Base-by-base conservation (phyloP, 2,329 filamentous ascomycete species). In the Trichoderma cornu-damae region DNA sequence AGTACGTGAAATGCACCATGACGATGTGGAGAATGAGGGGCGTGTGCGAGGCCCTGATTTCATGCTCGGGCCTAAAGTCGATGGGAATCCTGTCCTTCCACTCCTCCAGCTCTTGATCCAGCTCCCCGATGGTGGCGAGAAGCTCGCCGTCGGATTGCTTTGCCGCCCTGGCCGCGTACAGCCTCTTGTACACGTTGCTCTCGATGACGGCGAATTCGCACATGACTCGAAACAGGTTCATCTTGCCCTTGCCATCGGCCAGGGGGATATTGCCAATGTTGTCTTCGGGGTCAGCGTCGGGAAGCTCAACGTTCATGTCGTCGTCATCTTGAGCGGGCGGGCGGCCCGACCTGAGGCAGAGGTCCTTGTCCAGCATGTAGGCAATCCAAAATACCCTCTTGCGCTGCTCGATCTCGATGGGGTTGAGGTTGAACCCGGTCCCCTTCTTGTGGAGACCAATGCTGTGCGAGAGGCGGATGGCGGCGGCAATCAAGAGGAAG, bases 31-130 rank as follows among this genome's bases (percentile, higher is more conserved):
- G 78, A 18, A 97, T 92, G n/a, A 97, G 79, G 1, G 93, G 92
- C 0, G 91, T 95, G 70, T 96, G 90, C 0, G 88, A 88, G 0
- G 90, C 90, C 71, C 91, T 92, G 72, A 99, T 97, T 72, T 96
- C 92, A 69, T 96, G 86, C 71, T 97, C 94, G 0, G 94, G 94
- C n/a, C 94, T 84, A 75, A 96, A 97, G 67, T 97, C 94, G 58
- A 96, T 81, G 2, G 94, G 93, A 54, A 99, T 97, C 51, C 81
- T 85, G 68, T 97, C 92, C 76, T 97, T 97, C 94, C 94, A 99
- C 54, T 90, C 87, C 70, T 99, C 94, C 3, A 99, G 65, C 66
- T 91, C 85, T 66, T 84, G 86, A 69, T 99, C 94, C 8, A 99
- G 82, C 68, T 97, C 92, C 46, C 94, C 92, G 64, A 99, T 99